Base-by-base conservation (phyloP, 2,329 filamentous ascomycete genomes). In the Aspergillus floridensis region DNA sequence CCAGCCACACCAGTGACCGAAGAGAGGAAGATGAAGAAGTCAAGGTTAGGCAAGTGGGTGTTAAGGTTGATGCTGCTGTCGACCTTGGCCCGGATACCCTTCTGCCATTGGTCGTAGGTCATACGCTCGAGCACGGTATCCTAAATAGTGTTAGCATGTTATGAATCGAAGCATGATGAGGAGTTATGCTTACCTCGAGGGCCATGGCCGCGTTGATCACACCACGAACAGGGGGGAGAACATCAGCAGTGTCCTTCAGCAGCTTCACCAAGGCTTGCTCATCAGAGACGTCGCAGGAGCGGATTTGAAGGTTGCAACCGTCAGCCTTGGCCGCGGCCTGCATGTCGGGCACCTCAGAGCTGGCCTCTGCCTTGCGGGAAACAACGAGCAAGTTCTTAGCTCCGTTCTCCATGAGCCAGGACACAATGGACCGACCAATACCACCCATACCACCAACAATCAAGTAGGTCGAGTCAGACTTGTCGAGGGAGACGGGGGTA, bases 1-100 rank as follows among this genome's bases (percentile, higher is more conserved):
- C 81, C 80, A 4, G 79, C 16, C 14, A 60, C 65, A n/a, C 82
- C 65, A 4, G 74, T 73, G 49, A 74, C 71, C 1, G 71, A 61
- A 4, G 76, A 78, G 1, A 74, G 74, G 3, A 77, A 65, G 55
- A 74, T 66, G 57, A 76, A 63, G 62, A 79, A 78, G 61, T 78
- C 77, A 47, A 76, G 70, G 11, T 78, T 26, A 14, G 51, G 63
- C 11, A 70, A 52, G n/a, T 58, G 48, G 8, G 61, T 19, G 57
- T 75, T 68, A 12, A 77, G 66, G 57, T 76, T 74, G 63, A 66
- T 68, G 0, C 71, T 67, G 12, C 71, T 76, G 11, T 66, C 55
- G 6, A 75, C 68, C 59, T 81, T 81, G 1, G 77, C 73, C 24
- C 65, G 63, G 1, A 75, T 65, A 1, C 72, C 71, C 0, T 59